A percentile compares a stretch with the other conserved stretches of the same genome.
Conservation (phyloP, 75 land plant genomes). For the Picea glauca region DNA sequence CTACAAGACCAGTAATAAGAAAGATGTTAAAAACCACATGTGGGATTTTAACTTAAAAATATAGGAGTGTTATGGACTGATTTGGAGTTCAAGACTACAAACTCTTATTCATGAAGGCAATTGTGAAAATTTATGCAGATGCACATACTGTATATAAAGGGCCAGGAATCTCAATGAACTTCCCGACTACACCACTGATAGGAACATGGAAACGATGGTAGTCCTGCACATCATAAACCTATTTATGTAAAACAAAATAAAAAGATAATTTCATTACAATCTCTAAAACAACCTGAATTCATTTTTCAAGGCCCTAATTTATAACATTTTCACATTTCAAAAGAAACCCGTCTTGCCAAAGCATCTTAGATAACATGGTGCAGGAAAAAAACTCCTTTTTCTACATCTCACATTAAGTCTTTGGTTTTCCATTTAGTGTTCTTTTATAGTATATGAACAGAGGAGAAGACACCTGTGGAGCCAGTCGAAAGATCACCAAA, state of each 20-base stretch:
- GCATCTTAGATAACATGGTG: neutral
- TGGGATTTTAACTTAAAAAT: neutral
- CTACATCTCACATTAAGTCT: too few species aligned
- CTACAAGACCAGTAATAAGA: conserved; percentile 24
- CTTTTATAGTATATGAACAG: neutral
- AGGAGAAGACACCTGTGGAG: conserved; percentile 71
- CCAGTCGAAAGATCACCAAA: conserved; percentile 87
- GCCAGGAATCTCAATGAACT: conserved; percentile 68
- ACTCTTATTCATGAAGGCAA: neutral
- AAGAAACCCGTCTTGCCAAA: neutral
- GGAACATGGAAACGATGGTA: conserved; percentile 94
- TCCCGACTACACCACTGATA: conserved; percentile 63
- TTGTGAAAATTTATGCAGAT: neutral
- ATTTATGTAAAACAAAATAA: neutral
- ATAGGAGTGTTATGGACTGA: neutral
- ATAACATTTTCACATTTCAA: neutral
- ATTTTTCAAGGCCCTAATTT: neutral
- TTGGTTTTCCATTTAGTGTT: neutral
- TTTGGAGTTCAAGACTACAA: neutral
- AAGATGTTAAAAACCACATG: neutral
- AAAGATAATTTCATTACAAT: neutral
- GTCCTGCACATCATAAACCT: conserved; percentile 48
- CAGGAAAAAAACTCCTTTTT: neutral
- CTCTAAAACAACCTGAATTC: neutral
- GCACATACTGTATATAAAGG: conserved; percentile 70